These are phyloP conservation scores for Zanthoxylum bungeanum DNA, from an alignment of 345 rosid genomes.

Conservation along the genomic window DNA sequence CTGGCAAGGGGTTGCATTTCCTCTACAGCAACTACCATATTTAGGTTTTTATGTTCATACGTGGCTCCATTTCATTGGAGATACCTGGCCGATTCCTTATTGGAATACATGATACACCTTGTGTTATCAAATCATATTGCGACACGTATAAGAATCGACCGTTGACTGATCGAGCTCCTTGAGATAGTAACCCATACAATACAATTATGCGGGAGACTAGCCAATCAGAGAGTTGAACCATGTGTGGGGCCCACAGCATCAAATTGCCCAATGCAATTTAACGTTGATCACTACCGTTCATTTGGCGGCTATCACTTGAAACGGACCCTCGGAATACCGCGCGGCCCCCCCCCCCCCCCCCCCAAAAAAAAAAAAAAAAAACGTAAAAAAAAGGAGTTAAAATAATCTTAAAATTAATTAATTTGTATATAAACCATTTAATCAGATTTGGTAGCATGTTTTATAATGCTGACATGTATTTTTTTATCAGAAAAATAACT, in stretches of 20 bases:
- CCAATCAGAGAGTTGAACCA: conserved; percentile 27
- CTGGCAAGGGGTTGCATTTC: neutral
- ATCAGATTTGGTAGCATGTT: neutral
- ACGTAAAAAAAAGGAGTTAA: neutral
- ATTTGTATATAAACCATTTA: neutral
- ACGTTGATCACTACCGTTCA: conserved; percentile 21
- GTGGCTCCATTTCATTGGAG: conserved; percentile 17
- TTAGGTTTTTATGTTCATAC: neutral
- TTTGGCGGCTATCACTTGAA: conserved; percentile 27
- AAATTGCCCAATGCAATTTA: conserved; percentile 16
- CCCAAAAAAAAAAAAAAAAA: neutral
- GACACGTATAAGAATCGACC: conserved; percentile 8
- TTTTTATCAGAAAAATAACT: neutral
- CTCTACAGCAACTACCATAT: neutral
- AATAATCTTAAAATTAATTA: no score
- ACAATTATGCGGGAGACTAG: conserved; percentile 32
- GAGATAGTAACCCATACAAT: conserved; percentile 34
- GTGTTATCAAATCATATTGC: neutral
- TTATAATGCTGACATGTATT: neutral
- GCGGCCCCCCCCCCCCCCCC: neutral
- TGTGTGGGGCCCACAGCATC: conserved; percentile 11
- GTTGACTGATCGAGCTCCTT: neutral
- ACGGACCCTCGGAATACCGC: neutral
- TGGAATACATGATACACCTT: neutral
- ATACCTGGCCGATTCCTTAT: neutral